These are phyloP conservation scores for Ganoderma sinense DNA, from an alignment of 1,284 basidiomycete species.

Conservation along the genomic window DNA sequence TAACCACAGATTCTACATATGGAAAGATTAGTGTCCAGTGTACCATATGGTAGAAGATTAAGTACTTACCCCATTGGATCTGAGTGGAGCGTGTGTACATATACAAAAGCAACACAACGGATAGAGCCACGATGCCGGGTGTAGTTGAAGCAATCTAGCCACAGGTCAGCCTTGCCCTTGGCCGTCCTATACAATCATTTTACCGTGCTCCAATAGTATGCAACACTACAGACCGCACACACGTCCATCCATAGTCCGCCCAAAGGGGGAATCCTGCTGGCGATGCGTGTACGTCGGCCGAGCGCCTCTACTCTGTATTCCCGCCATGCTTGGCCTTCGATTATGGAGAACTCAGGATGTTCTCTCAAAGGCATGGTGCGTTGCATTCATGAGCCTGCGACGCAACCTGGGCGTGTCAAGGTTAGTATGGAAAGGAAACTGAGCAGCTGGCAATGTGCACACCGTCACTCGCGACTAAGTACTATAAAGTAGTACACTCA, in stretches of 20 bases:
- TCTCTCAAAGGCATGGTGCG: slow-evolving; percentile 52
- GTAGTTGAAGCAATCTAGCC: slow-evolving; percentile 3
- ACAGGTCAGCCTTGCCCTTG: background rate
- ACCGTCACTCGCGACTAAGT: too few relatives aligned
- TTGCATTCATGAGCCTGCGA: slow-evolving; percentile 47
- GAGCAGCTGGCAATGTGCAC: background rate
- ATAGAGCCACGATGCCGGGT: slow-evolving; percentile 2
- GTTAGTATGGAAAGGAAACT: background rate
- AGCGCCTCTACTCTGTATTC: slow-evolving; percentile 66
- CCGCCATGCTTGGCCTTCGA: slow-evolving; percentile 49
- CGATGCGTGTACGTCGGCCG: slow-evolving; percentile 50
- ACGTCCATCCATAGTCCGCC: slow-evolving; percentile 46
- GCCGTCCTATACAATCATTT: background rate
- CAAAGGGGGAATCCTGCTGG: slow-evolving; percentile 41
- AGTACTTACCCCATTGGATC: slow-evolving; percentile 57
- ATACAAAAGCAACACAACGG: slow-evolving; percentile 26
- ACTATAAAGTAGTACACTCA: too few relatives aligned
- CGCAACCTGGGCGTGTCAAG: background rate
- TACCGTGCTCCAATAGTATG: slow-evolving; percentile 20
- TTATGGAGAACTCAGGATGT: slow-evolving; percentile 61
- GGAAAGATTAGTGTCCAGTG: background rate
- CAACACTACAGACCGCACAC: slow-evolving; percentile 41
- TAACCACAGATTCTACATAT: slow-evolving; percentile 70
- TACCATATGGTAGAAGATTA: background rate
- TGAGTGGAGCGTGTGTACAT: slow-evolving; percentile 48